Base-by-base conservation (phyloP, 163 green algal species). In the Scenedesmus sp. region DNA sequence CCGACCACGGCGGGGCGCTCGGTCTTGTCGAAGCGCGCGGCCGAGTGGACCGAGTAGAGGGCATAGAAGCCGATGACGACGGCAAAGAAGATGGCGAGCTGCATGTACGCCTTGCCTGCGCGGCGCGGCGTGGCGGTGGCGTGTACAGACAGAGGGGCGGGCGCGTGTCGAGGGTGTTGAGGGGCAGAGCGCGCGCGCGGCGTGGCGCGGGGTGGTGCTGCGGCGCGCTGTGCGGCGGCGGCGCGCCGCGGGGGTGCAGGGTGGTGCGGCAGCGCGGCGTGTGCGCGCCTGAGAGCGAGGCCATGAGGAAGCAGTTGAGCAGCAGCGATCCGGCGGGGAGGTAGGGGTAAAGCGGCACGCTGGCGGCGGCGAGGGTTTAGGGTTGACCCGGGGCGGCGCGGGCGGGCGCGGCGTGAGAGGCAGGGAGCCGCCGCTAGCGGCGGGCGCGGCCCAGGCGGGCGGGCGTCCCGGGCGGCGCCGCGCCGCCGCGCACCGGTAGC, bases 271-370 rank as follows among this genome's bases (percentile, higher is more conserved):
- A n/a, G n/a, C n/a, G n/a, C n/a, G n/a, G n/a, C n/a, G n/a, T n/a
- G n/a, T n/a, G n/a, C 3, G 18, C 26, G 34, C 44, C 60, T 2
- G 62, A 24, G 1, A 82, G 53, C 24, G 63, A 63, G 11, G 53
- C 53, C 63, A 82, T 75, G 1, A 82, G 53, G 72, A 80, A 72
- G 33, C 28, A 70, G 56, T 82, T 82, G 28, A 82, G 54, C 18
- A 82, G 28, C 6, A 76, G 39, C 2, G 63, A 76, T 5, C 39
- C 53, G 5, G n/a, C 63, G 15, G 75, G 75, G 0, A 76, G n/a
- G 54, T 65, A 76, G 0, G 75, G 75, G 75, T 64, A 82, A 24
- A 70, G n/a, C 11, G 75, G 75, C 9, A 53, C 64, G 22, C n/a
- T n/a, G n/a, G n/a, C n/a, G n/a, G n/a, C n/a, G n/a, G n/a, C n/a